These are phyloP conservation scores for Hanseniaspora valbyensis DNA, from an alignment of 805 yeast species.

Conservation along the genomic window DNA sequence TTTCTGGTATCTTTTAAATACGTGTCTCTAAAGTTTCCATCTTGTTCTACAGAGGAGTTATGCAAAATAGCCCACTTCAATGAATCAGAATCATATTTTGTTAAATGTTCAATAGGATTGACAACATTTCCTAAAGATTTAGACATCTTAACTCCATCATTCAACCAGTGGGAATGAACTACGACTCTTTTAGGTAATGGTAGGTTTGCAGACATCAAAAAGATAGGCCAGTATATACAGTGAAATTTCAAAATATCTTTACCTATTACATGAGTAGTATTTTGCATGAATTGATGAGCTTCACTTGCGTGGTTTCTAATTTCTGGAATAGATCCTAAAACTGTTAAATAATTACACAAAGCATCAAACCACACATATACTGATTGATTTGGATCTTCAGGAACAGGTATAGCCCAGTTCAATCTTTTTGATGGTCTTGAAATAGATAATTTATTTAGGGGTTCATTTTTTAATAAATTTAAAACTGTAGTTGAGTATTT, in stretches of 20 bases:
- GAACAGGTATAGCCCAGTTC: conserved; percentile 85
- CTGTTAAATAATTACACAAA: conserved; percentile 68
- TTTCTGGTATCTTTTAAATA: conserved; percentile 39
- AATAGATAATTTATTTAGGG: conserved; percentile 63
- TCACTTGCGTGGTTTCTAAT: conserved; percentile 29
- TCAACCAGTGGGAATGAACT: conserved; percentile 92
- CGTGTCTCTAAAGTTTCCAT: conserved; percentile 65
- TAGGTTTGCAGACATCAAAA: conserved; percentile 70
- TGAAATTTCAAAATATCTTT: conserved; percentile 87
- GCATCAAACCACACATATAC: conserved; percentile 98
- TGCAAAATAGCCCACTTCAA: conserved; percentile 66
- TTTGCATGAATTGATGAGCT: conserved; percentile 19
- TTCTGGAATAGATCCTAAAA: conserved; percentile 39
- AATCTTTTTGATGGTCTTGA: conserved; percentile 73
- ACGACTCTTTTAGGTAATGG: conserved; percentile 61
- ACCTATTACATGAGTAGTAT: conserved; percentile 72
- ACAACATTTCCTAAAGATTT: conserved; percentile 88
- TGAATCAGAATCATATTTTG: conserved; percentile 58
- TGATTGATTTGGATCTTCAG: conserved; percentile 62
- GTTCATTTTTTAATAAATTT: conserved; percentile 40
- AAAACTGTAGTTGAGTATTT: conserved; percentile 45
- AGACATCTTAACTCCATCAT: conserved; percentile 86
- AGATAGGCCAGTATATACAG: conserved; percentile 87
- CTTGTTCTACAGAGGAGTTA: conserved; percentile 62
- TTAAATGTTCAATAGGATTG: conserved; percentile 63